These are phyloP conservation scores for Coniosporium apollinis DNA, from an alignment of 495 filamentous ascomycete species.

Conservation along the genomic window DNA sequence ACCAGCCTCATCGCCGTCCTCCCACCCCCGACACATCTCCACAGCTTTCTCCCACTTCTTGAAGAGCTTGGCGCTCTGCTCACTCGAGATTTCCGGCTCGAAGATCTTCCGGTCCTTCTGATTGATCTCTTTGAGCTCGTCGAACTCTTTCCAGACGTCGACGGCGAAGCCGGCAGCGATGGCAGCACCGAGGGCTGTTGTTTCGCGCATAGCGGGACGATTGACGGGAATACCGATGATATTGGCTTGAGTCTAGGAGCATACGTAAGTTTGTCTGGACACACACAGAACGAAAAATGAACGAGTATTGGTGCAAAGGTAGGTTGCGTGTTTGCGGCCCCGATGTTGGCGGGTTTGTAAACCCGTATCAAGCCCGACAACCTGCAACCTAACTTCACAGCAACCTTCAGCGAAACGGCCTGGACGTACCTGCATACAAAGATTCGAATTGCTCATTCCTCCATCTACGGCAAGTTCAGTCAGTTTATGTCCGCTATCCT, in stretches of 20 bases:
- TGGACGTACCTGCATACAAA: conserved; percentile 78
- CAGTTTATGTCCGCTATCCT: conserved; percentile 64
- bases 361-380: too few relatives aligned
- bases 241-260: conserved; percentile 60
- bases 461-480: conserved; percentile 71
- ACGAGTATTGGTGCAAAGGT: conserved; percentile 4
- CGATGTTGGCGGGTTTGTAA: too few relatives aligned
- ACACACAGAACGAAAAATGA: conserved; percentile 1
- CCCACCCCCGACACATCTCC: conserved; percentile 79
- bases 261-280: conserved; percentile 4
- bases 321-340: too few relatives aligned
- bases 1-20: conserved; percentile 31
- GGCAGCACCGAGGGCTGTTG: conserved; percentile 78
- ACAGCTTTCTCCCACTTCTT: conserved; percentile 73
- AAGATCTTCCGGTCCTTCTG: conserved; percentile 59
- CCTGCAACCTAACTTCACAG: too few relatives aligned
- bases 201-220: conserved; percentile 79
- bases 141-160: conserved; percentile 60
- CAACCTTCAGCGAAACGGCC: too few relatives aligned
- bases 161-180: conserved; percentile 85
- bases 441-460: conserved; percentile 79
- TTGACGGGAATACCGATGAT: conserved; percentile 75
- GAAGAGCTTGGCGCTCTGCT: conserved; percentile 52
- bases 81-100: conserved; percentile 41
- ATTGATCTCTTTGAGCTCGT: conserved; percentile 64